Evolutionary conservation across 306 rosid genomes (phyloP).

Genomic region (Pueraria montana): DNA sequence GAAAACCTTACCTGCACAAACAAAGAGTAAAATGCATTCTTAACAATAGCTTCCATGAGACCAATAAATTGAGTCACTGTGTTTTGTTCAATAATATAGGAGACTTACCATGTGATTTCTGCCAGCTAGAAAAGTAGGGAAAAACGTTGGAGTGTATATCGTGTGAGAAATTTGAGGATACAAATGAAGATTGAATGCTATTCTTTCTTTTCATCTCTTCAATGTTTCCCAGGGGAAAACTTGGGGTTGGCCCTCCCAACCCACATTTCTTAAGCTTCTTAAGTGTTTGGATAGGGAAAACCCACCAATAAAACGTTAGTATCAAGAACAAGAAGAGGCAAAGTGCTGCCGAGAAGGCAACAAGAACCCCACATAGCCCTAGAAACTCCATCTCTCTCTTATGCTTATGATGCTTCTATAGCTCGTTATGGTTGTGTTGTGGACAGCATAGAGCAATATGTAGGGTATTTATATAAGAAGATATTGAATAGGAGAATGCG

Average conservation of each 20-base stretch:
- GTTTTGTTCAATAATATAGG: background rate
- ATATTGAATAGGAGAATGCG: background rate
- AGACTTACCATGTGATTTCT: constrained; percentile 67
- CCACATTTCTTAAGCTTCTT: constrained; percentile 68
- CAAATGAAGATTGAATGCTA: constrained; percentile 10
- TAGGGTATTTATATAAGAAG: background rate
- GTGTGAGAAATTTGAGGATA: constrained; percentile 52
- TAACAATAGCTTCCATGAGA: background rate
- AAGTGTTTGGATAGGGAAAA: constrained; percentile 60
- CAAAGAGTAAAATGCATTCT: background rate
- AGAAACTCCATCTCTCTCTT: constrained; percentile 46
- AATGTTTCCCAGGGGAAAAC: constrained; percentile 79
- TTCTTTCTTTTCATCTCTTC: constrained; percentile 64
- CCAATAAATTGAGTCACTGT: background rate
- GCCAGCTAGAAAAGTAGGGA: constrained; percentile 83
- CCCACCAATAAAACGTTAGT: constrained; percentile 58
- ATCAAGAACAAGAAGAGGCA: constrained; percentile 44
- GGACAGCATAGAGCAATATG: background rate
- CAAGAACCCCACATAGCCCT: constrained; percentile 30
- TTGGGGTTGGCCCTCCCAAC: constrained; percentile 75
- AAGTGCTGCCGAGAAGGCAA: constrained; percentile 27
- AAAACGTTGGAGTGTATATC: constrained; percentile 77
- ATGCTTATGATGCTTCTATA: too few species aligned
- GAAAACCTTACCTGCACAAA: constrained; percentile 68
- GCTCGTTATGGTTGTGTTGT: background rate